Base-by-base conservation (phyloP, 331 rosid species). In the Pyrus hybrid region DNA sequence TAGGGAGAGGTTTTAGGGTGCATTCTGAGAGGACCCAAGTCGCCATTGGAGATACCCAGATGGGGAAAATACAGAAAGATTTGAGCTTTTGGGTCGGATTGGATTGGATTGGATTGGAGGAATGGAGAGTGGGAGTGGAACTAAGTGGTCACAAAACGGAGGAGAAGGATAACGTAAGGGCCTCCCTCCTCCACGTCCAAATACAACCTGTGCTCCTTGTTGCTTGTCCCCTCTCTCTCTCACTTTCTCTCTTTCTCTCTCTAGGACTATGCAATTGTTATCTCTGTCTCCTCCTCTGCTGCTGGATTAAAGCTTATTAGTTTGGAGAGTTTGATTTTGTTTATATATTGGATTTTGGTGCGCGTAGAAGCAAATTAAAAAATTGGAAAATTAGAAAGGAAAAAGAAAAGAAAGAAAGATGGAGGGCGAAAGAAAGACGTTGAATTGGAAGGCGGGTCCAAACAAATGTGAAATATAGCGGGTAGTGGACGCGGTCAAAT, bases 11-110 rank as follows among this genome's bases (percentile, higher is more conserved):
- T 23, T 68, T 86, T 7, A 86, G 61, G 56, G 83, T 86, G 43
- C 87, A 86, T 68, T 86, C 85, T 43, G 89, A 86, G 71, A 83
- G 68, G 60, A 86, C 89, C 83, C 71, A 83, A 49, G 83, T 83
- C 72, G 85, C 89, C 89, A 86, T 82, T 25, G 71, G 82, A 58
- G 79, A 65, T 63, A 85, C 86, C 76, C 80, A 72, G 83, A 79
- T 70, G 64, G 47, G 28, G 49, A 41, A 56, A 33, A 25, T 28
- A 8, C 45, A 73, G 30, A 18, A 47, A 68, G 45, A 30, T 10
- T 33, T 35, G 51, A 71, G 60, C 29, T 73, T 63, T 37, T 14
- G 20, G 23, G 43, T 25, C 29, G 30, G 66, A 28, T 61, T 35
- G 43, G 12, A 8, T 61, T 35, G 43, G 12, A 8, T 35, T 35